Percentiles rank a stretch among this genome's conserved stretches.
phyloP scores from a whole-genome alignment of 805 yeast species.

The Starmerella khaoyaiensis region DNA sequence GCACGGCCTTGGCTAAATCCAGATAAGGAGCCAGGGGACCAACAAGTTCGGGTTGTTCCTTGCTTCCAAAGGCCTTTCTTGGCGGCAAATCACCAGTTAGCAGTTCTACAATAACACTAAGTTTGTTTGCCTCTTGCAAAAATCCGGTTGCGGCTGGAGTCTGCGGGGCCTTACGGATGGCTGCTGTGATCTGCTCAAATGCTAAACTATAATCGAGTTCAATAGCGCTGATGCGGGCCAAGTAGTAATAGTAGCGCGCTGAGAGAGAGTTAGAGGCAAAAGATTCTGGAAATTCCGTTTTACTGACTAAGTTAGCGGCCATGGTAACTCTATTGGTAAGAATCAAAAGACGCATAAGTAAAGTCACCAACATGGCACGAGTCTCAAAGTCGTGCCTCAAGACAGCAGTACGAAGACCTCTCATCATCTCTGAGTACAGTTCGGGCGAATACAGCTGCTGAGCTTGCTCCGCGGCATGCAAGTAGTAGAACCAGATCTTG shows the following conservation, averaged over 20 bases:
- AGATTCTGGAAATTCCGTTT: conserved; percentile 73
- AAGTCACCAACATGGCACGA: conserved; percentile 73
- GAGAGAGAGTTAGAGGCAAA: conserved; percentile 69
- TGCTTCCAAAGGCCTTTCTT: conserved; percentile 47
- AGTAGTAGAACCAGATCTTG: conserved; percentile 83
- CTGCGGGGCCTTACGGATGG: conserved; percentile 92
- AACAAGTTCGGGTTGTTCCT: conserved; percentile 44
- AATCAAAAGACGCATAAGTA: conserved; percentile 69
- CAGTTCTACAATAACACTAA: conserved; percentile 76
- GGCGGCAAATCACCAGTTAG: conserved; percentile 96
- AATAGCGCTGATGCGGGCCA: conserved; percentile 81
- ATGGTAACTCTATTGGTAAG: conserved; percentile 67
- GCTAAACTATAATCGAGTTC: conserved; percentile 89
- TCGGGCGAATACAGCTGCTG: conserved; percentile 33
- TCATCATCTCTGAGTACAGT: conserved; percentile 56
- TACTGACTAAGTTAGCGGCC: conserved; percentile 80
- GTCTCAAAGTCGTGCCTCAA: conserved; percentile 88
- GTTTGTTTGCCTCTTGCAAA: conserved; percentile 76
- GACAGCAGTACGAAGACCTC: conserved; percentile 73
- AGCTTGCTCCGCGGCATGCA: conserved; percentile 58
- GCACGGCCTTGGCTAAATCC: conserved; percentile 80
- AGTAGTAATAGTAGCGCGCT: conserved; percentile 81
- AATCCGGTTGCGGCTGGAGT: conserved; percentile 75
- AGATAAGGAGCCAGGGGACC: conserved; percentile 66
- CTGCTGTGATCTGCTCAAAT: conserved; percentile 80